Base-by-base conservation (phyloP, 176 grass and related monocot genomes). In the Phoenix roebelenii region DNA sequence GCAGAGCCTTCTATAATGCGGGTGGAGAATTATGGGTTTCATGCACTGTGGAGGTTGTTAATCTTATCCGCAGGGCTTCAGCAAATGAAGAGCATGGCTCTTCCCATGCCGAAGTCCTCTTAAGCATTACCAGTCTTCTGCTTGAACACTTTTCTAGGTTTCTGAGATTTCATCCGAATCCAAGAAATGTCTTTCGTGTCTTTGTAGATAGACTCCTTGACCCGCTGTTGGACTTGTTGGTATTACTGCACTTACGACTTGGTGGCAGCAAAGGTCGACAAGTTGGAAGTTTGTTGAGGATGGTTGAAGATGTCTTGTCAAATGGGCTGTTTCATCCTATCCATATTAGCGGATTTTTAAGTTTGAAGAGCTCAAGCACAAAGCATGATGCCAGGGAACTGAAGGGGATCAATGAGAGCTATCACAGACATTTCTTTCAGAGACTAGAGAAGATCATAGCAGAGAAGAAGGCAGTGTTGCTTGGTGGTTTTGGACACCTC, bases 281-380 rank as follows among this genome's bases (percentile, higher is more conserved):
- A 9, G 44, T 35, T 67, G 52, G 58, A 68, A 76, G 30, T 22
- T 64, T 74, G 25, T 79, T 92, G 79, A 82, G 64, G 64, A 63
- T 73, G 69, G 66, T 85, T 78, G 85, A 92, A 85, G 87, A 85
- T 67, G 60, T 98, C 73, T 81, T 98, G 58, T 89, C 79, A 48
- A 92, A 83, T 52, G 88, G 81, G 35, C 49, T 98, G 67, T 92
- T 98, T 81, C 84, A 92, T 76, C 82, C 84, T 44, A 75, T 75
- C 18, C 88, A 98, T 71, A 81, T 92, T 72, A 66, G 78, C 68
- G 93, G 88, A 54, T 92, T 92, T 88, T 85, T 98, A 56, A 78
- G 57, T 58, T 73, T 92, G 44, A 85, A 85, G 44, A 89, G 69
- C 77, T 80, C 84, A 49, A 84, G 39, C 49, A 64, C 66, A 63